A percentile compares a stretch with the other conserved stretches of the same genome.
Conservation (phyloP, 805 yeast genomes). For the Saccharomycopsis schoenii region DNA sequence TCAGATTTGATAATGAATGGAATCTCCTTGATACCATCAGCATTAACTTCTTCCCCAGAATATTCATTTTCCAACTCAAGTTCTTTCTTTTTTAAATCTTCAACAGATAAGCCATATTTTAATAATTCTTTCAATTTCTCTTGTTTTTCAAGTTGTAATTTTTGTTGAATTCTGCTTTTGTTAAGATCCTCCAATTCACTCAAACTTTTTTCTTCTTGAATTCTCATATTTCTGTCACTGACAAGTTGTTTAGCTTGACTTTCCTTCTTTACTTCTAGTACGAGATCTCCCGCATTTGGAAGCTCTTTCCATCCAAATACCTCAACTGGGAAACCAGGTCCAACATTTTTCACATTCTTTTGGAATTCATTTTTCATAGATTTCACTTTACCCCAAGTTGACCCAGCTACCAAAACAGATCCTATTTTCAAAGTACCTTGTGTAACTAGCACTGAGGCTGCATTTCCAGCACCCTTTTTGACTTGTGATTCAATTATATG, state of each 20-base stretch:
- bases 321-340: slow-evolving; percentile 86
- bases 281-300: slow-evolving; percentile 85
- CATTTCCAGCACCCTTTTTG: slow-evolving; percentile 72
- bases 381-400: slow-evolving; percentile 75
- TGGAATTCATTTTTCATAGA: slow-evolving; percentile 70
- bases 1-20: slow-evolving; percentile 80
- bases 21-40: slow-evolving; percentile 25
- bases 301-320: slow-evolving; percentile 90
- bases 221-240: slow-evolving; percentile 48
- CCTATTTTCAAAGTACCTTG: slow-evolving; percentile 72
- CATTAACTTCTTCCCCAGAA: slow-evolving; percentile 20
- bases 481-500: slow-evolving; percentile 83
- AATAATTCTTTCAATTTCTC: slow-evolving; percentile 48
- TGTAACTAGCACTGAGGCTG: slow-evolving; percentile 75
- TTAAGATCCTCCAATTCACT: slow-evolving; percentile 64
- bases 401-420: slow-evolving; percentile 72
- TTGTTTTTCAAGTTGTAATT: slow-evolving; percentile 41
- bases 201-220: slow-evolving; percentile 44
- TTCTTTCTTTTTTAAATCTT: slow-evolving; percentile 32
- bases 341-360: slow-evolving; percentile 50
- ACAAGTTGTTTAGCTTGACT: slow-evolving; percentile 66
- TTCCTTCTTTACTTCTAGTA: slow-evolving; percentile 69
- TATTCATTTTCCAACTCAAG: slow-evolving; percentile 22
- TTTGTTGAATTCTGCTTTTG: slow-evolving; percentile 47
- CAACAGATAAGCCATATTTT: slow-evolving; percentile 48